Percentiles rank a stretch among this genome's conserved stretches.
Conservation (phyloP, 768 basidiomycete species). For the Tylopilus rubrobrunneus region DNA sequence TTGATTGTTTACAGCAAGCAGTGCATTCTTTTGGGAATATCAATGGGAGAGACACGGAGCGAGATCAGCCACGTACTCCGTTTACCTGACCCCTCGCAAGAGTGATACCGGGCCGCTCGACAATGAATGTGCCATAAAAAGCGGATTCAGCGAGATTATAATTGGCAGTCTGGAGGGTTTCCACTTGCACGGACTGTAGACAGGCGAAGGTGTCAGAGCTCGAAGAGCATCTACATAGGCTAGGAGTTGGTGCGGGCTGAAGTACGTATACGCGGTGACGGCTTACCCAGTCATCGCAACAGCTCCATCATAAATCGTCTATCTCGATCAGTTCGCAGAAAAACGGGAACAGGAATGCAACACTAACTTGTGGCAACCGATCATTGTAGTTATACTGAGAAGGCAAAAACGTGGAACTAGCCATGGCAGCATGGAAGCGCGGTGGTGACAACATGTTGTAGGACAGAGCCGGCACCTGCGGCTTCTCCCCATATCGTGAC, state of each 20-base stretch:
- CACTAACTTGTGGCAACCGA: not conserved
- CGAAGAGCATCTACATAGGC: not conserved
- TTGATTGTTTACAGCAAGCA: conserved; percentile 5
- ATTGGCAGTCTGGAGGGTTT: conserved; percentile 34
- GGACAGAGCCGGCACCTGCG: conserved; percentile 10
- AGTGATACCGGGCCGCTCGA: conserved; percentile 1
- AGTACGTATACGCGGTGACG: no score
- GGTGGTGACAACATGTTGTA: conserved; percentile 9
- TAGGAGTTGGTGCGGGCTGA: no score
- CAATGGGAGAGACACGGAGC: not conserved
- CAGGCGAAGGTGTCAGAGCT: conserved; percentile 2
- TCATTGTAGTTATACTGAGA: conserved; percentile 8
- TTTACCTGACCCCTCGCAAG: conserved; percentile 1
- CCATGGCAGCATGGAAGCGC: conserved; percentile 5
- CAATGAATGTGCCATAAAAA: conserved; percentile 1
- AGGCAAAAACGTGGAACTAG: conserved; percentile 5
- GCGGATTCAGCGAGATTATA: conserved; percentile 24
- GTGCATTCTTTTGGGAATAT: conserved; percentile 18
- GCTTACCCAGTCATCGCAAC: not conserved
- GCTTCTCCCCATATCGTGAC: conserved; percentile 11
- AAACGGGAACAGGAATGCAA: no score
- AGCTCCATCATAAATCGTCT: conserved; percentile 1
- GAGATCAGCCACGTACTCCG: not conserved
- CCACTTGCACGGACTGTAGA: conserved; percentile 26
- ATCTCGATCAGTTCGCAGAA: not conserved